These are phyloP conservation scores for Diaporthe sp. DNA, from an alignment of 2,329 filamentous ascomycete species.

Conservation along the genomic window DNA sequence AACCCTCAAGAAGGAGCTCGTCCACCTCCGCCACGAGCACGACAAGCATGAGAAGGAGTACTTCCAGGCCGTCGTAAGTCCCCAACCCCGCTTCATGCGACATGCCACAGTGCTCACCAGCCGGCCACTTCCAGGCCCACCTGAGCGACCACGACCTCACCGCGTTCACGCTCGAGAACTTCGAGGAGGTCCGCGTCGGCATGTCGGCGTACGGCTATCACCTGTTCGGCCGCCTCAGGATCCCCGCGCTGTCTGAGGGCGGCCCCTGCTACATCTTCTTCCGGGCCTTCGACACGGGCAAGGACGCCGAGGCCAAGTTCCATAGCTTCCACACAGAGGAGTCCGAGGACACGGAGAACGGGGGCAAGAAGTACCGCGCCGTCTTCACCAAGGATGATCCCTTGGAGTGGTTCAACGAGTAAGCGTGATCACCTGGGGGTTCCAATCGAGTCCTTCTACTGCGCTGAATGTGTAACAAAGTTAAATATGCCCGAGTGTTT, in stretches of 20 bases:
- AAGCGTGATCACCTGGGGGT: constrained; percentile 16
- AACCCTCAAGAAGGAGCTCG: constrained; percentile 65
- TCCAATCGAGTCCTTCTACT: neutral
- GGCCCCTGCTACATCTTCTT: constrained; percentile 62
- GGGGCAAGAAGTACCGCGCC: constrained; percentile 59
- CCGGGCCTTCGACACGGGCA: constrained; percentile 60
- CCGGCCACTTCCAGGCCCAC: constrained; percentile 42
- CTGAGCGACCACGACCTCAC: constrained; percentile 56
- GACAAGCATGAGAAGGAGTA: constrained; percentile 68
- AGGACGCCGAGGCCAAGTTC: constrained; percentile 54
- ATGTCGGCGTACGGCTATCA: constrained; percentile 62
- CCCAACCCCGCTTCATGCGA: neutral
- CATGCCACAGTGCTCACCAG: constrained; percentile 28
- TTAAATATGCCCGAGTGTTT: neutral
- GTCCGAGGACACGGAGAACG: constrained; percentile 54
- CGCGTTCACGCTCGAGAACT: constrained; percentile 54
- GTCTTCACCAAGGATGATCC: constrained; percentile 61
- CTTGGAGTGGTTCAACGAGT: constrained; percentile 69
- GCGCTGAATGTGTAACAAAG: neutral
- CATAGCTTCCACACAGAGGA: constrained; percentile 65
- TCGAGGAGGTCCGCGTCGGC: constrained; percentile 60
- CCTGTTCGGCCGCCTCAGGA: constrained; percentile 63
- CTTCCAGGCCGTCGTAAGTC: constrained; percentile 62
- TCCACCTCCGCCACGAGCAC: constrained; percentile 62
- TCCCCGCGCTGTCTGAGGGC: constrained; percentile 56